phyloP scores from a whole-genome alignment of 306 rosid genomes.

The Astragalus glycyphyllos region DNA sequence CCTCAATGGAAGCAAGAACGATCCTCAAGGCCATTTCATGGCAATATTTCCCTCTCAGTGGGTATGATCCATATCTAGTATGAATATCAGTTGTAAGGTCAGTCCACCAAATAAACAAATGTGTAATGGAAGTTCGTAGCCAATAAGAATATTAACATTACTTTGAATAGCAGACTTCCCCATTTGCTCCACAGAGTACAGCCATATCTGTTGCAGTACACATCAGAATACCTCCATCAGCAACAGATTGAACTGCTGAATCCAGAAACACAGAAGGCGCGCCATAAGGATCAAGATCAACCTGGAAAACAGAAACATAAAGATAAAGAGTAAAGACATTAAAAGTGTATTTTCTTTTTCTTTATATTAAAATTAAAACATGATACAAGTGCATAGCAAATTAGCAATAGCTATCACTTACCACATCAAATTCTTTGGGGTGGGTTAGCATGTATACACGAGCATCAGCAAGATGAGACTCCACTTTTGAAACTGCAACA shows the following conservation, averaged over 20 bases:
- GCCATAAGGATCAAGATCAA: conserved; percentile 99
- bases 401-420: conserved; percentile 47
- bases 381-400: conserved; percentile 16
- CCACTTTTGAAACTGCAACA: conserved; percentile 82
- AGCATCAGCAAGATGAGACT: conserved; percentile 95
- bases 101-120: conserved; percentile 32
- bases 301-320: conserved; percentile 60
- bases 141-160: conserved; percentile 53
- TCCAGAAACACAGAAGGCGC: conserved; percentile 95
- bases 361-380: conserved; percentile 1
- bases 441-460: conserved; percentile 95
- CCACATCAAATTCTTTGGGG: conserved; percentile 94
- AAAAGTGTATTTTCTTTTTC: conserved; percentile 24
- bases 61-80: conserved; percentile 92
- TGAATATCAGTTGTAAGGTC: conserved; percentile 41
- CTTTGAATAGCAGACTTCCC: conserved; percentile 99
- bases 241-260: conserved; percentile 96
- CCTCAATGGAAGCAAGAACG: conserved; percentile 96
- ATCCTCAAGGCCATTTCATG: conserved; percentile 99
- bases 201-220: conserved; percentile 99
- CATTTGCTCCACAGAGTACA: conserved; percentile 93
- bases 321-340: background rate
- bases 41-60: conserved; percentile 91
- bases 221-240: conserved; percentile 96
- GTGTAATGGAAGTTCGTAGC: conserved; percentile 13